phyloP scores from a whole-genome alignment of 139 green algal genomes.

The Asterochloris sp. region DNA sequence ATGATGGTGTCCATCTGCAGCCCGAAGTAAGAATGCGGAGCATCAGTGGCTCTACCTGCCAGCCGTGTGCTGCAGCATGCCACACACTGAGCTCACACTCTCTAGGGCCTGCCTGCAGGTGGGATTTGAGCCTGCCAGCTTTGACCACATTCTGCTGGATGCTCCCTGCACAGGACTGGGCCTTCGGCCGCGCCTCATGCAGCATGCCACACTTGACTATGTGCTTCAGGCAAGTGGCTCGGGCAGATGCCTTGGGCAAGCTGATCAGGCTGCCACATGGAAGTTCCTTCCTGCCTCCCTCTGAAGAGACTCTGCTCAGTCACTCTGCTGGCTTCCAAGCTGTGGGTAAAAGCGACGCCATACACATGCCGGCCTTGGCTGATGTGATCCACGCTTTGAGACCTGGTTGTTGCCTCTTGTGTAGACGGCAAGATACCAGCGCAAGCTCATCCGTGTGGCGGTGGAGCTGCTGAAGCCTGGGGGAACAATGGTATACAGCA shows the following conservation, averaged over 20 bases:
- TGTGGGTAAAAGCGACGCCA: no score
- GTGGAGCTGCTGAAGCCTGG: conserved; percentile 75
- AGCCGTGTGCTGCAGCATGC: not conserved
- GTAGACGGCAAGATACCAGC: conserved; percentile 68
- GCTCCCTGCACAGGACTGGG: conserved; percentile 88
- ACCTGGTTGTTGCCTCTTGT: not conserved
- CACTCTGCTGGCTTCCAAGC: no score
- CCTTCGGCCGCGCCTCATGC: conserved; percentile 66
- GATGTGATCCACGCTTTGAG: no score
- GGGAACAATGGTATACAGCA: conserved; percentile 85
- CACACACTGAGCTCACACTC: not conserved
- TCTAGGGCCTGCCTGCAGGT: not conserved
- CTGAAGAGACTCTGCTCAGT: no score
- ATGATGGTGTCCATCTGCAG: no score
- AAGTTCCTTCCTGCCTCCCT: no score
- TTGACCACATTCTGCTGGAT: conserved; percentile 88
- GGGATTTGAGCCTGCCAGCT: conserved; percentile 60
- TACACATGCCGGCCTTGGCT: no score
- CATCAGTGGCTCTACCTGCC: no score
- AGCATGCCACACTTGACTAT: conserved; percentile 37
- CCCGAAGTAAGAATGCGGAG: no score
- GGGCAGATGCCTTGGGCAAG: not conserved
- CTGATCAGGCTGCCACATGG: no score
- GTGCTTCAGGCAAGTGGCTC: conserved; percentile 7
- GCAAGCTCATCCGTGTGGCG: conserved; percentile 62